Conservation (phyloP, 768 basidiomycete species). For the Lentinula lateritia region DNA sequence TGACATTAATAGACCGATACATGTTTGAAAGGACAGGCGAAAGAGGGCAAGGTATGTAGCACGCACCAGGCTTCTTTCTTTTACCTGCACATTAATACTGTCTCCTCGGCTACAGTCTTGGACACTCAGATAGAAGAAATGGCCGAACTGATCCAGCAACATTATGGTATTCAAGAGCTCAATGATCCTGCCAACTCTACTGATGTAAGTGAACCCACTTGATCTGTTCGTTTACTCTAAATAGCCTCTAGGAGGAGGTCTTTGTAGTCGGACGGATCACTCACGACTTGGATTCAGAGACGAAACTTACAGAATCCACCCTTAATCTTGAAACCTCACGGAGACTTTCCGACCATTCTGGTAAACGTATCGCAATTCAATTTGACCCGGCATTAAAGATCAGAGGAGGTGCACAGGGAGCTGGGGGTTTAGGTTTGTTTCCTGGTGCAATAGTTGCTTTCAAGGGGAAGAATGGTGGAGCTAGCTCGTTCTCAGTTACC, state of each 20-base stretch:
- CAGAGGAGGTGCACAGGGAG: constrained; percentile 55
- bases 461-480: constrained; percentile 88
- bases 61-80: not conserved
- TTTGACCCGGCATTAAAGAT: constrained; percentile 66
- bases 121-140: constrained; percentile 88
- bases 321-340: constrained; percentile 83
- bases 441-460: constrained; percentile 85
- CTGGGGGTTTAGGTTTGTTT: constrained; percentile 70
- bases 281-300: constrained; percentile 56
- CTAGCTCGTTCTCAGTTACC: constrained; percentile 77
- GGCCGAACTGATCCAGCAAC: constrained; percentile 62
- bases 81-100: not conserved
- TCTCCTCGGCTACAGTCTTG: constrained; percentile 43
- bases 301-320: constrained; percentile 71
- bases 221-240: not conserved
- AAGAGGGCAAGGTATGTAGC: constrained; percentile 65
- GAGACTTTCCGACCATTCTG: constrained; percentile 46
- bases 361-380: constrained; percentile 63
- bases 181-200: constrained; percentile 60
- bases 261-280: constrained; percentile 71
- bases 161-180: constrained; percentile 69
- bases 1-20: constrained; percentile 59
- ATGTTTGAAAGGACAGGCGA: constrained; percentile 92
- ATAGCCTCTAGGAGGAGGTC: constrained; percentile 47
- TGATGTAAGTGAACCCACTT: constrained; percentile 26